Conservation (phyloP, 2,329 filamentous ascomycete species). For the Venturia effusa region DNA sequence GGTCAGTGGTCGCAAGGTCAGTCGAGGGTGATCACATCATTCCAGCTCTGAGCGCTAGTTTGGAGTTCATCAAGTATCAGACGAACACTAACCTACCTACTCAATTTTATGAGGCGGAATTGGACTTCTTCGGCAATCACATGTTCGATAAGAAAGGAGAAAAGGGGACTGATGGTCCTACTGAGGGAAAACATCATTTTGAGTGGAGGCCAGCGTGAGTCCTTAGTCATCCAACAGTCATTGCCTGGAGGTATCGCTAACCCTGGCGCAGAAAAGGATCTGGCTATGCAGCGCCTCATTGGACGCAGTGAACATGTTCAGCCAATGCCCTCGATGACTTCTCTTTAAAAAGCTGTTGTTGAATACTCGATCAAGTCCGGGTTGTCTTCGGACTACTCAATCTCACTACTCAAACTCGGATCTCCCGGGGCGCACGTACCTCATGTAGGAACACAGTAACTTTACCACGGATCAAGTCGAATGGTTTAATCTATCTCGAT, state of each 20-base stretch:
- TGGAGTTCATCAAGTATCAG: slow-evolving; percentile 59
- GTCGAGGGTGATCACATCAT: slow-evolving; percentile 48
- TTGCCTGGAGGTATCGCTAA: background rate
- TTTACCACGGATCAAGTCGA: too few species aligned
- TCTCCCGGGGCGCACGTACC: too few species aligned
- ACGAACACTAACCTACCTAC: slow-evolving; percentile 50
- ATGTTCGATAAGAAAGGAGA: slow-evolving; percentile 51
- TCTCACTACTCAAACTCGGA: too few species aligned
- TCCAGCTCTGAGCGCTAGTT: slow-evolving; percentile 47
- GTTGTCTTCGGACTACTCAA: too few species aligned
- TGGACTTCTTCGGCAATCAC: slow-evolving; percentile 61
- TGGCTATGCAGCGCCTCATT: background rate
- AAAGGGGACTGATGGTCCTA: slow-evolving; percentile 31
- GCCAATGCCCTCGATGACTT: background rate
- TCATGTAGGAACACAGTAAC: too few species aligned
- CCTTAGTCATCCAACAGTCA: background rate
- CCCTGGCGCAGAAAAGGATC: background rate
- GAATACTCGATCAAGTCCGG: too few species aligned
- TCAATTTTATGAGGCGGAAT: slow-evolving; percentile 58
- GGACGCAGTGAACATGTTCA: background rate
- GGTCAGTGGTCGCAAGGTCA: slow-evolving; percentile 44
- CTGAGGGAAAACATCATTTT: slow-evolving; percentile 49
- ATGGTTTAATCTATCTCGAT: too few species aligned
- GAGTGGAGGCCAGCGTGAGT: slow-evolving; percentile 45
- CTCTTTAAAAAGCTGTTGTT: background rate